A percentile compares a stretch with the other conserved stretches of the same genome.
Conservation (phyloP, 441 rosid species). For the Daphne laureola region DNA sequence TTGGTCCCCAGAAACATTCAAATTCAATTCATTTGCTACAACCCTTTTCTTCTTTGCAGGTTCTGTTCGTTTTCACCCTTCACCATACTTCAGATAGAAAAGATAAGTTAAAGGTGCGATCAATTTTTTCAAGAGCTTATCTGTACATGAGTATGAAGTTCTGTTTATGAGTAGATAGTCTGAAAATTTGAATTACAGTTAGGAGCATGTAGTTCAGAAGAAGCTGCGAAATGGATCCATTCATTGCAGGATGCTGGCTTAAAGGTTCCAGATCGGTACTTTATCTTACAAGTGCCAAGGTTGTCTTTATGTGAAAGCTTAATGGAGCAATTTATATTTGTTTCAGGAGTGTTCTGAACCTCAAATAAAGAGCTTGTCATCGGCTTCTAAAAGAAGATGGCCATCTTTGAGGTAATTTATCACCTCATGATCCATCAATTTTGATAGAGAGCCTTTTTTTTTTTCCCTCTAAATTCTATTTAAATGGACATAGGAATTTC, state of each 20-base stretch:
- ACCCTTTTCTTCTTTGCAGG: conserved; percentile 37
- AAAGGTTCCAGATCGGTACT: conserved; percentile 39
- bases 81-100: conserved; percentile 59
- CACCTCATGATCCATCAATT: background rate
- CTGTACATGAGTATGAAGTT: background rate
- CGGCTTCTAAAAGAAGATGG: conserved; percentile 53
- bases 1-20: background rate
- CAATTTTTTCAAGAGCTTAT: background rate
- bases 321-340: conserved; percentile 3
- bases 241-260: conserved; percentile 61
- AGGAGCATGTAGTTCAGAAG: conserved; percentile 95
- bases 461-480: background rate
- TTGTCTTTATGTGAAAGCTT: conserved; percentile 11
- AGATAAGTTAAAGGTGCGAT: conserved; percentile 72
- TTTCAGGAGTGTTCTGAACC: conserved; percentile 42
- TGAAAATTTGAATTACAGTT: conserved; percentile 29
- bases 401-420: conserved; percentile 40
- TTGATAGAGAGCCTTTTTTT: too few relatives aligned
- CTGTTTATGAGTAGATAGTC: conserved; percentile 2
- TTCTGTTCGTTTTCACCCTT: conserved; percentile 77
- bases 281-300: background rate
- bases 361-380: conserved; percentile 43
- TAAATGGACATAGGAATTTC: background rate
- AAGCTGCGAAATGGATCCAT: conserved; percentile 85
- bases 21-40: conserved; percentile 3